Percentiles rank a stretch among this genome's conserved stretches.
These are phyloP conservation scores for Penicillium daleae DNA, from an alignment of 495 filamentous ascomycete species.

Conservation along the genomic window DNA sequence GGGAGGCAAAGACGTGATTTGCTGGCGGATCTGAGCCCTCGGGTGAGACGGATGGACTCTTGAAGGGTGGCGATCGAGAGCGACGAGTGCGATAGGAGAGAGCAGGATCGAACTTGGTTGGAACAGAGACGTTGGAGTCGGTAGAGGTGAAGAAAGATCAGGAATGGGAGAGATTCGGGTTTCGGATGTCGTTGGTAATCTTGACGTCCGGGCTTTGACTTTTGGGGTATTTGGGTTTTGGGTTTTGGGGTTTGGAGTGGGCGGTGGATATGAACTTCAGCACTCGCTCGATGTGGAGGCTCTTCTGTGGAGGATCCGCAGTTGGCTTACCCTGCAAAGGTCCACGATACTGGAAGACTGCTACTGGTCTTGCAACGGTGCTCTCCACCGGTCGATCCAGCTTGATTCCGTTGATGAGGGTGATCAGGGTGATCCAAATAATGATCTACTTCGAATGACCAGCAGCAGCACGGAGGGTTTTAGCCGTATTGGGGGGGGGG, in stretches of 20 bases:
- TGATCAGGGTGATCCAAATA: not conserved
- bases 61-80: not conserved
- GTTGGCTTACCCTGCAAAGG: constrained; percentile 9
- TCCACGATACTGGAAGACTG: not conserved
- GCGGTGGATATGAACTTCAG: constrained; percentile 21
- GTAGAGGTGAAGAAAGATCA: constrained; percentile 8
- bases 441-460: not conserved
- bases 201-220: too few relatives aligned
- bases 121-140: not conserved
- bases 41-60: not conserved
- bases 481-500: not conserved
- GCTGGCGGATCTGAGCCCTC: constrained; percentile 14
- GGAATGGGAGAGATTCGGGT: not conserved
- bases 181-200: not conserved
- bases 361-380: not conserved
- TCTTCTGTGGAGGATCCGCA: constrained; percentile 32
- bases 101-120: not conserved
- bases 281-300: too few relatives aligned
- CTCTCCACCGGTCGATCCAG: not conserved
- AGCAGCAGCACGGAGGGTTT: constrained; percentile 1
- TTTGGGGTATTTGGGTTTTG: not conserved
- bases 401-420: not conserved
- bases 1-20: not conserved
- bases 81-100: not conserved
- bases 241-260: not conserved